A percentile compares a stretch with the other conserved stretches of the same genome.
These are phyloP conservation scores for Stagonosporopsis vannaccii DNA, from an alignment of 2,329 filamentous ascomycete species.

Conservation along the genomic window DNA sequence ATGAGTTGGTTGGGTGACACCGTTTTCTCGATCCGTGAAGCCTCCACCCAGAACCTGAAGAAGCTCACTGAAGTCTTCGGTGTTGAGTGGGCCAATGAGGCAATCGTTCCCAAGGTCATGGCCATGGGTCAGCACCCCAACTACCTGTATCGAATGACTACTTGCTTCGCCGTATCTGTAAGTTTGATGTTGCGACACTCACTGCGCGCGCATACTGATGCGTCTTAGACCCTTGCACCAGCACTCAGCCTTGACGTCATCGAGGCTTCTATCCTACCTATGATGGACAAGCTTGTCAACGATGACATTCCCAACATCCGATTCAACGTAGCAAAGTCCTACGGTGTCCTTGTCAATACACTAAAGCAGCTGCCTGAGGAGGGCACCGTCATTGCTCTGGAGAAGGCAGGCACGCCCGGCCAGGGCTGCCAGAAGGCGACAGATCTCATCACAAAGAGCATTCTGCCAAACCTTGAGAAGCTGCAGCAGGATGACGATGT, in stretches of 20 bases:
- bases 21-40: constrained; percentile 97
- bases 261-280: constrained; percentile 89
- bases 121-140: constrained; percentile 98
- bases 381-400: constrained; percentile 83
- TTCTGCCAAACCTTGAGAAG: constrained; percentile 91
- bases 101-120: constrained; percentile 98
- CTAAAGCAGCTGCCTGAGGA: constrained; percentile 88
- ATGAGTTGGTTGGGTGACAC: constrained; percentile 99
- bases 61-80: constrained; percentile 99
- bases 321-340: constrained; percentile 99
- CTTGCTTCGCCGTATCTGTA: constrained; percentile 98
- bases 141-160: constrained; percentile 99
- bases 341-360: constrained; percentile 87
- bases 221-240: constrained; percentile 82
- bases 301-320: constrained; percentile 99
- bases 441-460: constrained; percentile 83
- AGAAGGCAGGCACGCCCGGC: constrained; percentile 73
- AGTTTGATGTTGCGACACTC: constrained; percentile 50
- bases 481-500: constrained; percentile 97
- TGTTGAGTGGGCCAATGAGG: constrained; percentile 94
- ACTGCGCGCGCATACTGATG: constrained; percentile 16
- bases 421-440: constrained; percentile 72
- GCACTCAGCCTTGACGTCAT: constrained; percentile 95
- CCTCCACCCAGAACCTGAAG: constrained; percentile 95
- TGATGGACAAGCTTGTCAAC: constrained; percentile 90